Evolutionary conservation across 768 basidiomycete species (phyloP), one percentile per base, ranked within the genome.

Genomic region (Tricholoma flavovirens): DNA sequence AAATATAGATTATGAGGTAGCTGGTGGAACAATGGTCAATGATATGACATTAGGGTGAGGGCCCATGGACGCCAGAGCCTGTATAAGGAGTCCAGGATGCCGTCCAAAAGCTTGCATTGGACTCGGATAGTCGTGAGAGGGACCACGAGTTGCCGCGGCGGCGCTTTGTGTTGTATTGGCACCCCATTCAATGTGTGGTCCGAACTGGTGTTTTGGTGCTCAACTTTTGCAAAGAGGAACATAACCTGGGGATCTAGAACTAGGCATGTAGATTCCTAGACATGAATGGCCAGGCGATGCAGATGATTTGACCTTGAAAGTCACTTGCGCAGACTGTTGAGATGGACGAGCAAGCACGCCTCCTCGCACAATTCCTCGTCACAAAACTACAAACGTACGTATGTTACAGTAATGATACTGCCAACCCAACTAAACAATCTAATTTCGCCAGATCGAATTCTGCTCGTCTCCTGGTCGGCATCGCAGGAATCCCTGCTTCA

Each of bases 401-500:
- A 48, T 55, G n/a, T n/a, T n/a, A n/a, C n/a, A 50, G 35, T 32
- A 32, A 11, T 26, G 7, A 7, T 32, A 7, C 30, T 4, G 10
- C 51, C 49, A 45, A 55, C 21, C 24, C 17, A n/a, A 14, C 36
- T 11, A 22, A 53, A 19, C 21, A 19, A 53, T 35, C 29, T 49
- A 48, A 55, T 53, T 29, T 45, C 62, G 80, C 78, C 60, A 70
- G 65, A 11, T 68, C 72, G 0, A 42, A 59, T 11, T 60, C 69
- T 29, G 64, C 68, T 30, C 82, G 90, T 29, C 74, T 91, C 29
- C 68, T 93, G 12, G 78, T 92, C 32, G 91, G 87, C 33, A 78
- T 92, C 56, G 74, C 84, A 35, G 90, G 90, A 7, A 80, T 87
- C 15, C 94, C 95, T 3, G 95, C 90, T 1, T 88, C 88, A 0